Percentiles rank a stretch among this genome's conserved stretches.
These are phyloP conservation scores for Trypethelium eluteriae DNA, from an alignment of 495 filamentous ascomycete species.

Conservation along the genomic window DNA sequence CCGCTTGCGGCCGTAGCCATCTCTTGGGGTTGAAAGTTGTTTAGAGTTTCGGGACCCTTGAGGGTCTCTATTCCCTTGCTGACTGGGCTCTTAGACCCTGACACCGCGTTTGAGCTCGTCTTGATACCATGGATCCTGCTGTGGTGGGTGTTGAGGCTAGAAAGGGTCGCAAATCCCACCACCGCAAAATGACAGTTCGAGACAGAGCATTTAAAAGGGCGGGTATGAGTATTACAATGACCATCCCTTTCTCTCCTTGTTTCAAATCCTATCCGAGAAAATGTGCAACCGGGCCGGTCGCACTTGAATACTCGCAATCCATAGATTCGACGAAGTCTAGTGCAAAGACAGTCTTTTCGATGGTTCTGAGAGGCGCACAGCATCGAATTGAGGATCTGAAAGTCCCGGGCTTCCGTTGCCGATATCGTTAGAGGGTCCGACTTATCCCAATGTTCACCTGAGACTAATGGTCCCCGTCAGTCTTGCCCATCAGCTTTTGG, in stretches of 20 bases:
- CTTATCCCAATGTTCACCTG: no score
- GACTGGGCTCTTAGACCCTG: neutral
- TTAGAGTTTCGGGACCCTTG: neutral
- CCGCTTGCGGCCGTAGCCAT: neutral
- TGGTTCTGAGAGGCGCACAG: neutral
- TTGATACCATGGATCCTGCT: neutral
- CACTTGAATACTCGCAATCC: neutral
- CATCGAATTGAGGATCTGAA: neutral
- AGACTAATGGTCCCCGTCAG: no score
- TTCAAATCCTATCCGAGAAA: neutral
- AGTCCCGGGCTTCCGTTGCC: neutral
- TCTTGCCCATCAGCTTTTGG: no score
- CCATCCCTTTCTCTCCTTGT: neutral
- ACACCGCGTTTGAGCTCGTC: neutral
- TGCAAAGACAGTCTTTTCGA: neutral
- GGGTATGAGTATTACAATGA: neutral
- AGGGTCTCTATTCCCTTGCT: neutral
- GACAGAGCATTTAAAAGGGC: neutral
- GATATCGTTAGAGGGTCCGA: neutral
- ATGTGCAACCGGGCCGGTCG: neutral
- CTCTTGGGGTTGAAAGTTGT: neutral
- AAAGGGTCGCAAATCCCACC: neutral
- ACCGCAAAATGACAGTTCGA: neutral
- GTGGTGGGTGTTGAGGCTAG: neutral
- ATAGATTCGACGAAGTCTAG: neutral